Conservation (phyloP, 192 early-diverging fungal species). For the Backusella sp. region DNA sequence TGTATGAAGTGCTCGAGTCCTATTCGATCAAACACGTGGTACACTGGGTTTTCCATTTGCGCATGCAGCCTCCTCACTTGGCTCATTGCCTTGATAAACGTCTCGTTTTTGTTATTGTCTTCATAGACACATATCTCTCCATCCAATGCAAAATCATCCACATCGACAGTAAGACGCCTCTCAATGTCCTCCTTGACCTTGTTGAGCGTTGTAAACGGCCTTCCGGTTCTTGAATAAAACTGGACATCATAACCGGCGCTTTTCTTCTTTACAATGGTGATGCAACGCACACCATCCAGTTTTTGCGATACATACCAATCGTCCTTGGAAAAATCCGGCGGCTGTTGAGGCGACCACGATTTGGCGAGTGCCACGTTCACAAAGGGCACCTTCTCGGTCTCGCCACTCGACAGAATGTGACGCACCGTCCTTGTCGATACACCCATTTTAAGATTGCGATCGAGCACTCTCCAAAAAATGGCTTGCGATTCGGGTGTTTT, state of each 20-base stretch:
- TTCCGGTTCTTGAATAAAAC: conserved; percentile 43
- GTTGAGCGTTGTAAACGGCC: conserved; percentile 25
- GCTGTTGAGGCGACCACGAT: background rate
- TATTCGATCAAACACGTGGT: conserved; percentile 50
- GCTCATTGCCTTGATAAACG: conserved; percentile 23
- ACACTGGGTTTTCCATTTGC: conserved; percentile 35
- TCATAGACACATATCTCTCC: conserved; percentile 50
- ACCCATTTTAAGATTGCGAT: conserved; percentile 37
- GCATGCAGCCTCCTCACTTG: conserved; percentile 15
- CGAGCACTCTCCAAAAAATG: conserved; percentile 33
- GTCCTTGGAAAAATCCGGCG: background rate
- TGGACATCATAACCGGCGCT: conserved; percentile 14
- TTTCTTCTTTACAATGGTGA: conserved; percentile 32
- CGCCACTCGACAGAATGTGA: conserved; percentile 10
- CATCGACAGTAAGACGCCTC: background rate
- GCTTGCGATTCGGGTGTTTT: conserved; percentile 10
- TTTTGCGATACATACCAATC: conserved; percentile 49
- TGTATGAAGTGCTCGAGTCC: conserved; percentile 32
- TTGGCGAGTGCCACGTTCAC: conserved; percentile 26
- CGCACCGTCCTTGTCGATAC: conserved; percentile 18
- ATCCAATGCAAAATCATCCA: conserved; percentile 37
- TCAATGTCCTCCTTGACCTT: conserved; percentile 20
- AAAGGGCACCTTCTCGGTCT: background rate
- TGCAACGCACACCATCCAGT: conserved; percentile 51
- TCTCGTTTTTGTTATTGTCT: conserved; percentile 13